Evolutionary conservation across 176 grass and related monocot genomes (phyloP), one percentile per base, ranked within the genome.

Genomic region (Echinochloa phyllopogon): DNA sequence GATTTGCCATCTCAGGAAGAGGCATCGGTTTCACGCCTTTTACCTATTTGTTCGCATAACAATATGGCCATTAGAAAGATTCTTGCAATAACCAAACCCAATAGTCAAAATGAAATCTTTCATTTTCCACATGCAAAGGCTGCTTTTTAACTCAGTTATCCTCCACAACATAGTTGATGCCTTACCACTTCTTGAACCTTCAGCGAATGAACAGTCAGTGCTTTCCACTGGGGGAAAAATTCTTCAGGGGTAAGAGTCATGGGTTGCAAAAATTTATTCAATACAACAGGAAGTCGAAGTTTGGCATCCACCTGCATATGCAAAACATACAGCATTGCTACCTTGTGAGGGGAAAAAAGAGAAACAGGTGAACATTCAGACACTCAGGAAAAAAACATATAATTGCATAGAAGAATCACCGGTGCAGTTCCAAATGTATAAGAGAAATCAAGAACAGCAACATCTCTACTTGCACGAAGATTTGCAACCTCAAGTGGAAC

Each of bases 101-200:
- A 43, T 43, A 57, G 47, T 78, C 21, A 6, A 72, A 16, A 71
- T 71, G 44, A 77, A 20, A 75, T 23, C 16, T 56, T 75, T 72
- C 51, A 68, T 82, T 86, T 86, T 73, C 44, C 56, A 76, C 1
- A 44, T 47, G 38, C 55, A 51, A 14, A 89, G 68, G 67, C 6
- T 6, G 52, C 25, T 29, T 52, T 69, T 86, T 15, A 37, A 76
- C 9, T 51, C 42, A 13, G 78, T 70, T 64, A 68, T 80, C 42
- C 24, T 82, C 63, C 33, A 58, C 44, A 74, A 51, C 2, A 88
- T 43, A 84, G 69, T 21, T 33, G 45, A 77, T 77, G 53, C 10
- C 85, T 87, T 90, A 96, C 93, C 93, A 99, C 96, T 99, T 99
- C 96, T 92, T 99, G 96, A 84, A 96, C 80, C 91, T 96, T 99